Evolutionary conservation across 441 rosid genomes (phyloP), one percentile per base, ranked within the genome.

Genomic region (Manihot esculenta): DNA sequence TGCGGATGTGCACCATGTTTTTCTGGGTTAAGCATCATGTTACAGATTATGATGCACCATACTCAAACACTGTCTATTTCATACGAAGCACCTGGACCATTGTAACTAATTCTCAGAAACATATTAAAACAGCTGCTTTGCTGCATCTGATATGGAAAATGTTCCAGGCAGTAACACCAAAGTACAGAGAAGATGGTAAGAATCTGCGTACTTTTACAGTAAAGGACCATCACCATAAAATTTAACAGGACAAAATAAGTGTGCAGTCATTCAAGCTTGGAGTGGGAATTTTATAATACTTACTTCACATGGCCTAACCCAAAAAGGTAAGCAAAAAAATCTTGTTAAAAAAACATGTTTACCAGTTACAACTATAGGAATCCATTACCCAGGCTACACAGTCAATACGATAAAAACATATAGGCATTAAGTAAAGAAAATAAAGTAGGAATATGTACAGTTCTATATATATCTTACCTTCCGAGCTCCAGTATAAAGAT

Each of bases 401-500:
- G 7, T 13, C 27, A 51, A 38, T 13, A 58, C 30, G 48, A 44
- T 8, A 27, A 10, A 10, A 58, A 23, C 26, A 57, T 18, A 58
- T 7, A 4, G 15, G 7, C 70, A 56, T 45, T 20, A 13, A 44
- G 33, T 14, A 18, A n/a, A 59, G 59, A 5, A 10, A 44, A 57
- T 54, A 35, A 18, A 26, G 10, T n/a, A 17, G 10, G 42, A 23
- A n/a, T n/a, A 51, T 7, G 1, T 11, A 3, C 45, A 14, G n/a
- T 26, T 2, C 5, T 2, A 2, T 35, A 2, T n/a, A 49, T 49
- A 63, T 48, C 45, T 68, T 84, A 94, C 97, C 97, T 94, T 92
- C 57, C 99, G 87, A 57, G 91, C 97, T 77, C 98, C 99, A 8
- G 96, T 85, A 62, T 89, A 95, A 62, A 95, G 82, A 80, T 92